phyloP scores from a whole-genome alignment of 1,284 basidiomycete genomes.

The Irpex sp. region DNA sequence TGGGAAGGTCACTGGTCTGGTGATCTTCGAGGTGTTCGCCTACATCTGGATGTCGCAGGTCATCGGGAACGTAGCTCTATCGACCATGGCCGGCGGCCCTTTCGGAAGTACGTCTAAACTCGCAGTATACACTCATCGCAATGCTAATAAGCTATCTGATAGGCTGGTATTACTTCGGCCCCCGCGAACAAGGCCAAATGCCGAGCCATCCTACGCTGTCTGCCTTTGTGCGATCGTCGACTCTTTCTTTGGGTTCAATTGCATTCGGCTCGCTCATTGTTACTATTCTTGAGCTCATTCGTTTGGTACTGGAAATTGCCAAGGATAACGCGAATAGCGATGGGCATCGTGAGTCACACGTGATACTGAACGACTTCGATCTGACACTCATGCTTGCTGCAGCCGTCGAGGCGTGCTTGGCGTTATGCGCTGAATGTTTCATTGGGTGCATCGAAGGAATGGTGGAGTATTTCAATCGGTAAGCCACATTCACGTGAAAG shows the following conservation, averaged over 20 bases:
- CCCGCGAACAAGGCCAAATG: constrained; percentile 58
- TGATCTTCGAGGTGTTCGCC: constrained; percentile 80
- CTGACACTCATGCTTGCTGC: background rate
- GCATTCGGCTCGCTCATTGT: constrained; percentile 90
- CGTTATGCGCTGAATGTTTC: constrained; percentile 81
- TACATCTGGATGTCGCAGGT: constrained; percentile 84
- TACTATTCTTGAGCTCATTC: constrained; percentile 77
- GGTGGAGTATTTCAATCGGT: constrained; percentile 84
- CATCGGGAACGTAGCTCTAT: constrained; percentile 74
- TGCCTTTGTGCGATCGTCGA: constrained; percentile 79
- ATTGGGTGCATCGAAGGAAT: constrained; percentile 68
- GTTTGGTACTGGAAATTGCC: constrained; percentile 62
- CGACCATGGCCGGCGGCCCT: constrained; percentile 76
- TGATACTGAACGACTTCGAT: background rate
- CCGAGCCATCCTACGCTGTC: constrained; percentile 70
- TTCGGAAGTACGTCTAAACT: constrained; percentile 42
- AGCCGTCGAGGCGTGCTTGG: constrained; percentile 72
- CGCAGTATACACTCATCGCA: background rate
- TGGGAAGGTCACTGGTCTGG: constrained; percentile 60
- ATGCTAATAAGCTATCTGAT: background rate
- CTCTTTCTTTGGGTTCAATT: constrained; percentile 84
- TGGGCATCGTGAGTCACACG: constrained; percentile 60
- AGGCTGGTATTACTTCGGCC: constrained; percentile 77
- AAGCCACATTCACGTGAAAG: constrained; percentile 21
- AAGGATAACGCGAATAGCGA: constrained; percentile 69